Base-by-base conservation (phyloP, 345 rosid genomes). In the Trapa incisa region DNA sequence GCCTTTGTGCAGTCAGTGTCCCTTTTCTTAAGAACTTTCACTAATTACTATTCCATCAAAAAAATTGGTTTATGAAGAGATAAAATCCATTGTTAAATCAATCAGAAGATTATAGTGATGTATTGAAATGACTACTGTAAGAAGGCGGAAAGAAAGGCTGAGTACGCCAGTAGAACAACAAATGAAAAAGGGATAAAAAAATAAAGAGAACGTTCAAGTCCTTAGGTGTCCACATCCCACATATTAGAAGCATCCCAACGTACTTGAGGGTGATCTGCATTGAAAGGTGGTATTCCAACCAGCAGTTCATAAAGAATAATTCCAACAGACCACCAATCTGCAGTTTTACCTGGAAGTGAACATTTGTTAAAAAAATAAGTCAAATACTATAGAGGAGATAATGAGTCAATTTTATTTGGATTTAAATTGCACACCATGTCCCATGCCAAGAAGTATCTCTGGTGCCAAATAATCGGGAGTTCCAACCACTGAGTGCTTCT, bases 261-360 rank as follows among this genome's bases (percentile, higher is more conserved):
- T 73, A 91, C 97, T 87, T 89, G 99, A 61, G 97, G 96, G 73
- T 84, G 80, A 80, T 80, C 87, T 68, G 97, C 97, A 80, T 91
- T 91, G 80, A 94, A 94, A 65, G 97, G 97, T 50, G 99, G 97
- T 52, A 91, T 76, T 45, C 99, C 97, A 9, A 91, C 93, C 47
- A 94, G 89, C 80, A 94, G 48, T 83, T 94, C 97, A 78, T 82
- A 94, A 57, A 91, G 95, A 80, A 91, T 87, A 64, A 94, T 71
- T 53, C 99, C 99, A 32, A 91, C 93, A 50, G 99, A 94, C 99
- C 99, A 94, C 99, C 99, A 91, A 80, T 94, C 99, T 56, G 99
- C 96, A 64, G 97, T 89, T 78, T 83, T 85, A 75, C 93, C 97
- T 94, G 68, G 66, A 76, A 71, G 65, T 50, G 39, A 74, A 60